Evolutionary conservation across 1,139 yeast genomes (phyloP), one percentile per base, ranked within the genome.

Genomic region (Saccharomyces hybrid): DNA sequence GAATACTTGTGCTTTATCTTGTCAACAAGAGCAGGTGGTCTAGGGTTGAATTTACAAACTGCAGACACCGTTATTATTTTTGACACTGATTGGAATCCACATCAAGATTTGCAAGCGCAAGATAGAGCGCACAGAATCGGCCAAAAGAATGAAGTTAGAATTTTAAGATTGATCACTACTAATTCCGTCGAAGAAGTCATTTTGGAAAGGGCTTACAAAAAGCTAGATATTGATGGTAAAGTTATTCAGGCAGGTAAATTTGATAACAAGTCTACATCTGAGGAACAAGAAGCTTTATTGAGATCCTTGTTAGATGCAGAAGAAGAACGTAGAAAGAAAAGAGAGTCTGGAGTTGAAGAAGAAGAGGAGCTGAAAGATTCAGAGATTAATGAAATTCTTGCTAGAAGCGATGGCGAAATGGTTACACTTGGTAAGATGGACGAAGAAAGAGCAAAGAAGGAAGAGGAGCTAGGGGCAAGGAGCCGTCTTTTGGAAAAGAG

Each of bases 1-100:
- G 89, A 84, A 34, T 84, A 84, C 64, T 86, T 86, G 66, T 85
- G 90, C 62, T 87, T 88, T 72, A 75, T 88, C 59, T 73, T 88
- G 55, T 86, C 95, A 0, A 88, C 96, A 0, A 82, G 96, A 75
- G 95, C 95, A 53, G 96, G 96, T 77, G 95, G 95, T 57, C 78
- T 87, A 62, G 96, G 96, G 63, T 78, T 88, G 63, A 88, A 88
- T 67, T 79, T 86, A 62, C 95, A 88, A 71, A 84, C 95, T 11
- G 96, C 96, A 4, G 96, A 88, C 72, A 87, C 95, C 0, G 95
- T 88, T 51, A 84, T 88, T 61, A 87, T 88, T 57, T 87, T 87
- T 65, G 96, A 88, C 68, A 86, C 95, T 6, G 96, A 88, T 76
- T 87, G 95, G 93, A 88, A 88, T 68, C 96, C 96, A 2, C 95